Base-by-base conservation (phyloP, 2,329 filamentous ascomycete genomes). In the Aspergillus sp. region DNA sequence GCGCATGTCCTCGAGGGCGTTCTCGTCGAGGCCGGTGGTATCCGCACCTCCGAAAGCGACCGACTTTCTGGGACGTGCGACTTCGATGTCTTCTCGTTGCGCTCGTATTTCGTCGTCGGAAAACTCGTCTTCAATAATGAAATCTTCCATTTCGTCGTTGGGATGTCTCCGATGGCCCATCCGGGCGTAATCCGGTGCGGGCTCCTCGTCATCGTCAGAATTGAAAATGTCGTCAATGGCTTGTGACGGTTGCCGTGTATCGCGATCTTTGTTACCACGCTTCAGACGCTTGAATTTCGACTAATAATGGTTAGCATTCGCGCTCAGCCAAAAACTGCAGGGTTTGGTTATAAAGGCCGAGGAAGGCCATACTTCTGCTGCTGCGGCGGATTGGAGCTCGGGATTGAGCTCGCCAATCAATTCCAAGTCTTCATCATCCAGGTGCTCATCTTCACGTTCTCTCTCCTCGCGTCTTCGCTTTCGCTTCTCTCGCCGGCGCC, bases 211-310 rank as follows among this genome's bases (percentile, higher is more conserved):
- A 64, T 98, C 94, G 57, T 97, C 94, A 68, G 97, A 94, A 41
- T 92, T 93, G 77, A 99, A 99, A 68, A 99, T 98, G 69, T 97
- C 90, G 68, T 93, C 90, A 17, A 98, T 86, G 25, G 90, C 92
- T 64, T 90, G 89, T 46, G 88, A 84, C 66, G 89, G 84, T 68
- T 81, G 82, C 28, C 82, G 82, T 22, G 63, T 61, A 23, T 81
- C 76, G 56, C 87, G 85, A 54, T 92, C 85, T 65, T 92, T 89
- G 66, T 90, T 92, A 58, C 95, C 94, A 67, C 92, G 91, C 83
- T 98, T 99, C 59, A 99, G 87, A 46, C 95, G 91, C 80, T 99
- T 99, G 83, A 96, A 96, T 75, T 97, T 96, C 68, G 90, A 89
- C 89, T 96, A 62, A 54, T 59, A 47, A n/a, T 50, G 41, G 23